Conservation (phyloP, 306 rosid species). For the Castanea mollissima region DNA sequence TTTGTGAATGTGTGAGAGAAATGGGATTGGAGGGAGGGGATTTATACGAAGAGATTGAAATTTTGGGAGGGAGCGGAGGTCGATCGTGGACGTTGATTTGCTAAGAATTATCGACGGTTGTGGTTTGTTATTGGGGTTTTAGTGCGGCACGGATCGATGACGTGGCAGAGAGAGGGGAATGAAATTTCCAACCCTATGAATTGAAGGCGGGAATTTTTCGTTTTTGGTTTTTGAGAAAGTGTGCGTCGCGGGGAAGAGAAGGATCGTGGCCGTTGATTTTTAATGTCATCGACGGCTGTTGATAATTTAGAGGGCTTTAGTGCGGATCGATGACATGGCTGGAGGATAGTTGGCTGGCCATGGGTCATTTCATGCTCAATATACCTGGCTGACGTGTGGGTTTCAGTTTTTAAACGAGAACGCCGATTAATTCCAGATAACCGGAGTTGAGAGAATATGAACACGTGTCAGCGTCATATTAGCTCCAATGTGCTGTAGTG, state of each 20-base stretch:
- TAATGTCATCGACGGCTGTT: neutral
- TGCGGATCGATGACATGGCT: neutral
- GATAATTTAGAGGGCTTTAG: too few species aligned
- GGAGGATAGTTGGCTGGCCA: too few species aligned
- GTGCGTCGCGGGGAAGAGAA: neutral
- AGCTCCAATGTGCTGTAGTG: too few species aligned
- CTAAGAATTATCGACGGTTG: neutral
- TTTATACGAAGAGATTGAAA: neutral
- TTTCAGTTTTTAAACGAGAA: too few species aligned
- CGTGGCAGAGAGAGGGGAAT: neutral
- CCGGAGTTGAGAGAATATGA: too few species aligned
- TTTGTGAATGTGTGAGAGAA: neutral
- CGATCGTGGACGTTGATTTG: neutral
- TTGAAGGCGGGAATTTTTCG: neutral
- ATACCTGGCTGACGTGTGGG: too few species aligned
- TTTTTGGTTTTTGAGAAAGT: neutral
- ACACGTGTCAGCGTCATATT: too few species aligned
- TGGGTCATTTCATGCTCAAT: too few species aligned
- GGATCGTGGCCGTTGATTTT: neutral
- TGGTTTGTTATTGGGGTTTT: neutral
- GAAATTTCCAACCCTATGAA: neutral
- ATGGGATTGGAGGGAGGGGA: neutral
- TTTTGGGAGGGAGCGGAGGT: neutral
- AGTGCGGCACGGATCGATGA: neutral
- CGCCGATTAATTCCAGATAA: too few species aligned